Base-by-base conservation (phyloP, 2,329 filamentous ascomycete genomes). In the Lizonia empirigonia region DNA sequence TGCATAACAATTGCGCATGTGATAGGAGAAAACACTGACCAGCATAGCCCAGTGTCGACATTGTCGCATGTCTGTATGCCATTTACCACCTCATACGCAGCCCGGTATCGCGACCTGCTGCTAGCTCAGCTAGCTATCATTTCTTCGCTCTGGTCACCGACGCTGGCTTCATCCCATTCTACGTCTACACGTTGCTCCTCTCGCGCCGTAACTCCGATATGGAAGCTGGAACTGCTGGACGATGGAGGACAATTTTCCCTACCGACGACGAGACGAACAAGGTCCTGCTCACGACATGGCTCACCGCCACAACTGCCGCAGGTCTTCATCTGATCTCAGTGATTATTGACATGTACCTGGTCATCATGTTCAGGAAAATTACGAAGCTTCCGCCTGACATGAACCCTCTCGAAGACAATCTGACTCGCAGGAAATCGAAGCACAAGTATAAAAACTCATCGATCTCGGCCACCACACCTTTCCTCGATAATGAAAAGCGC, bases 391-490 rank as follows among this genome's bases (percentile, higher is more conserved):
- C 93, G 5, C 92, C 93, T 0, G 93, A 97, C 67, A 91, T 96
- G 89, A 97, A 97, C 70, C 93, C 93, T 1, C 80, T 97, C 12
- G 92, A 97, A 70, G 85, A 89, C 59, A 87, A 93, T 64, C 77
- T 96, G 50, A 97, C 91, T 1, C 86, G 90, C 9, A 84, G 87
- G 19, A 50, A 79, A 75, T 67, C 72, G 59, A 73, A 78, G 63
- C 91, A 95, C 75, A 92, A 91, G 78, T 85, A 88, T 67, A 92
- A 89, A 69, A 85, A 83, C 60, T 83, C 81, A 0, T 80, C 83
- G 13, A 65, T 76, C 9, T 73, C 73, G 1, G 63, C 69, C 13
- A 77, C 80, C 2, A 77, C 78, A 3, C 63, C 73, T 7, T 72
- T 69, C 7, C 62, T 55, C 1, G 65, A 71, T 8, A 83, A 89